Evolutionary conservation across 768 basidiomycete genomes (phyloP).

Genomic region (Psilocybe sp.): DNA sequence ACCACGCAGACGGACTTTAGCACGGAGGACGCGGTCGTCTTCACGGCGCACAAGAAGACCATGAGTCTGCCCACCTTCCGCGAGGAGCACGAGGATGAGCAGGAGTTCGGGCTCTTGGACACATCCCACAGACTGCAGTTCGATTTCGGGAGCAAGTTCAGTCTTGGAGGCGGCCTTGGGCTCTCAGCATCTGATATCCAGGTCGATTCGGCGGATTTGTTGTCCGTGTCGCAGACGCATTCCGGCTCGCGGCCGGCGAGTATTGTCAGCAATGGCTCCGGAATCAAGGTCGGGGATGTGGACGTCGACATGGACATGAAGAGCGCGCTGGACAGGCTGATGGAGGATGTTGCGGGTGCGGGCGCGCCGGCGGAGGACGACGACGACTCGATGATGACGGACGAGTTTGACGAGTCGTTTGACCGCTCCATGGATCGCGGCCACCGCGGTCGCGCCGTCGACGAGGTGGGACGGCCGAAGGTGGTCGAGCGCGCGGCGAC

Average conservation of each 20-base stretch:
- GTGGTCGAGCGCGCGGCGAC: conserved; percentile 50
- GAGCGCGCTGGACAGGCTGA: conserved; percentile 68
- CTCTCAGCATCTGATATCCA: conserved; percentile 27
- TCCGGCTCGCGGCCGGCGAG: conserved; percentile 17
- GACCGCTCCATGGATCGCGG: conserved; percentile 24
- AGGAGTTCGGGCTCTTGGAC: conserved; percentile 30
- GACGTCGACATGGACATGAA: conserved; percentile 70
- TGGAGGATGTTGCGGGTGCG: conserved; percentile 63
- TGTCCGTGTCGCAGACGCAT: conserved; percentile 4
- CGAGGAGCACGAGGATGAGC: conserved; percentile 18
- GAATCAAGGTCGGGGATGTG: conserved; percentile 44
- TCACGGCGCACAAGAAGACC: conserved; percentile 42
- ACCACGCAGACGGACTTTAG: conserved; percentile 41
- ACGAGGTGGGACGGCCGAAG: conserved; percentile 17
- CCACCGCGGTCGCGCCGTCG: conserved; percentile 14
- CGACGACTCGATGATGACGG: conserved; percentile 41
- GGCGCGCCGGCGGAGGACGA: conserved; percentile 22
- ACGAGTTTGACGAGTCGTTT: conserved; percentile 39
- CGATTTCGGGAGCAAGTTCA: conserved; percentile 50
- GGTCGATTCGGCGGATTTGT: conserved; percentile 15
- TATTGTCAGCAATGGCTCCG: conserved; percentile 24
- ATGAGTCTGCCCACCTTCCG: conserved; percentile 17
- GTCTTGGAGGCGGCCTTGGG: no score
- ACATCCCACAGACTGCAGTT: conserved; percentile 30
- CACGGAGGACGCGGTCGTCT: conserved; percentile 48